A percentile compares a stretch with the other conserved stretches of the same genome.
Conservation (phyloP, 1,284 basidiomycete genomes). For the Pseudozyma pruni region DNA sequence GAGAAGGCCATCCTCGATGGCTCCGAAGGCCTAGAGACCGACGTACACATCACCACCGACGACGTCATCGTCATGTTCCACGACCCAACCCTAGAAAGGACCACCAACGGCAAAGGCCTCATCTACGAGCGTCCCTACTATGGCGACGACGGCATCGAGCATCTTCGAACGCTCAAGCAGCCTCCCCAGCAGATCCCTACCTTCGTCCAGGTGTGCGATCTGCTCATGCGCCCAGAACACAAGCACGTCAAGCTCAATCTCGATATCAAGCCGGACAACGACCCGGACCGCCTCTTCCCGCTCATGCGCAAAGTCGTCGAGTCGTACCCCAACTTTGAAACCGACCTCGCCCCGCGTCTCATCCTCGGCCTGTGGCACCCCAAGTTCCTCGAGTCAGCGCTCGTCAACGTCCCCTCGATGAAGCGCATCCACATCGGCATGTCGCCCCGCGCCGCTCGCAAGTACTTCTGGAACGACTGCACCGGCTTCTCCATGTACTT, state of each 20-base stretch:
- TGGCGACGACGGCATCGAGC: conserved; percentile 76
- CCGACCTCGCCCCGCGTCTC: conserved; percentile 84
- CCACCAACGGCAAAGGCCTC: conserved; percentile 72
- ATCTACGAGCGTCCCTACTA: conserved; percentile 71
- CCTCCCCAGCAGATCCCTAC: conserved; percentile 73
- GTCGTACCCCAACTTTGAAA: conserved; percentile 80
- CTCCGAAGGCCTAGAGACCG: conserved; percentile 72
- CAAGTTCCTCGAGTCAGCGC: conserved; percentile 82
- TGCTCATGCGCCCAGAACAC: conserved; percentile 63
- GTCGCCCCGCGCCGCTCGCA: conserved; percentile 75
- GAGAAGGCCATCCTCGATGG: conserved; percentile 65
- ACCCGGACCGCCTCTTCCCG: conserved; percentile 84
- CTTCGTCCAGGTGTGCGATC: conserved; percentile 60
- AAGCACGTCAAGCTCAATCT: conserved; percentile 70
- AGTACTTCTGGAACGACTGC: conserved; percentile 91
- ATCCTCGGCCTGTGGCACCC: conserved; percentile 85
- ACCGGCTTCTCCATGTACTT: conserved; percentile 90
- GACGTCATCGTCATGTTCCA: conserved; percentile 94
- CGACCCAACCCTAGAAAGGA: conserved; percentile 77
- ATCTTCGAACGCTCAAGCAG: conserved; percentile 81
- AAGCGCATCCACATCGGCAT: conserved; percentile 86
- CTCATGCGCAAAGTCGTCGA: conserved; percentile 83
- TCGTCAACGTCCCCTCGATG: conserved; percentile 81
- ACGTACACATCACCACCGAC: conserved; percentile 94
- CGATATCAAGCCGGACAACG: conserved; percentile 92